phyloP scores from a whole-genome alignment of 805 yeast species.

The Saturnispora diversa region DNA sequence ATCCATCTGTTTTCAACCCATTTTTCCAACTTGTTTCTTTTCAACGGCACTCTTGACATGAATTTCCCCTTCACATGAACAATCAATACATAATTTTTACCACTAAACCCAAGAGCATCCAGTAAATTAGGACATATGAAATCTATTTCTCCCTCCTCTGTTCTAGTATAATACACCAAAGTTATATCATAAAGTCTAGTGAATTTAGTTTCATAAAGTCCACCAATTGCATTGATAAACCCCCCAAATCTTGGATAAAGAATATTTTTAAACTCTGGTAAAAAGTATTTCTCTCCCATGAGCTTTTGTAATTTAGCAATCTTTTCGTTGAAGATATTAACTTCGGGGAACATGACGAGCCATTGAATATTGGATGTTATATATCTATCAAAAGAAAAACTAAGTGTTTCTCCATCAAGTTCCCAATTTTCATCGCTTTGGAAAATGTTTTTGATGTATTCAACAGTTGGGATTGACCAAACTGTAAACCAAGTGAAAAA shows the following conservation, averaged over 20 bases:
- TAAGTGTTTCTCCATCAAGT: slow-evolving; percentile 32
- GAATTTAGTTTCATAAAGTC: slow-evolving; percentile 34
- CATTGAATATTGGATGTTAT: slow-evolving; percentile 35
- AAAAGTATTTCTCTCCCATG: slow-evolving; percentile 46
- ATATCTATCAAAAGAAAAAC: slow-evolving; percentile 30
- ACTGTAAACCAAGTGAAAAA: slow-evolving; percentile 66
- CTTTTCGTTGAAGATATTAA: slow-evolving; percentile 53
- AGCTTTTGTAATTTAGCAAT: slow-evolving; percentile 43
- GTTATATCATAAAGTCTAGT: slow-evolving; percentile 50
- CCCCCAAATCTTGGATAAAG: slow-evolving; percentile 72
- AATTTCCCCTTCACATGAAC: slow-evolving; percentile 43
- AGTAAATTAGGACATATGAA: slow-evolving; percentile 32
- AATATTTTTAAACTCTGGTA: slow-evolving; percentile 53
- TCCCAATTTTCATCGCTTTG: slow-evolving; percentile 68
- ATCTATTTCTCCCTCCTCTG: slow-evolving; percentile 13
- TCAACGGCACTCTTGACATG: slow-evolving; percentile 42
- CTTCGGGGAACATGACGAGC: slow-evolving; percentile 81
- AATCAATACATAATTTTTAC: slow-evolving; percentile 27
- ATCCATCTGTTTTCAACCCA: slow-evolving; percentile 75
- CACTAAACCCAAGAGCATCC: slow-evolving; percentile 31
- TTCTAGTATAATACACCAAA: slow-evolving; percentile 33
- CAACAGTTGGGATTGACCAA: slow-evolving; percentile 52
- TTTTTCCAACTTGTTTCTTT: slow-evolving; percentile 50
- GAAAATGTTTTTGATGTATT: slow-evolving; percentile 38
- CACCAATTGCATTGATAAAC: slow-evolving; percentile 42